Percentiles rank a stretch among this genome's conserved stretches.
phyloP scores from a whole-genome alignment of 345 rosid species.

The Eutrema heterophyllum region DNA sequence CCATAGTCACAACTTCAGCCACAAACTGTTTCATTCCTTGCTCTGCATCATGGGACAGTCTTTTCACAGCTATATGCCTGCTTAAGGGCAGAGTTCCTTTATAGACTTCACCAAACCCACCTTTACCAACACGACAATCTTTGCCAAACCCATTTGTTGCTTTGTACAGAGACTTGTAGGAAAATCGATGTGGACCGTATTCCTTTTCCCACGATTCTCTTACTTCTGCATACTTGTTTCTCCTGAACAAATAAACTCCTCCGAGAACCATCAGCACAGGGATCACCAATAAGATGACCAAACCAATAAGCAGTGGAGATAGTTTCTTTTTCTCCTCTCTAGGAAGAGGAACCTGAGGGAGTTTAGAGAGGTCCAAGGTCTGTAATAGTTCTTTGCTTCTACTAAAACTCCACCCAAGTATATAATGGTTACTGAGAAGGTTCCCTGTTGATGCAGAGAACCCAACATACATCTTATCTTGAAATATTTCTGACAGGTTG shows the following conservation, averaged over 20 bases:
- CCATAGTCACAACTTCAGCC: slow-evolving; percentile 38
- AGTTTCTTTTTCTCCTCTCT: slow-evolving; percentile 14
- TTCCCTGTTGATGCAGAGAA: slow-evolving; percentile 48
- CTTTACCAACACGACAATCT: slow-evolving; percentile 30
- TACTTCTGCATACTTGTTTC: slow-evolving; percentile 31
- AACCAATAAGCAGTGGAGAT: neutral
- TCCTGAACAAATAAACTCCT: slow-evolving; percentile 20
- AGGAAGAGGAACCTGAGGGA: slow-evolving; percentile 43
- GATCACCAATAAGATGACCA: slow-evolving; percentile 6
- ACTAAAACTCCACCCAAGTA: slow-evolving; percentile 61
- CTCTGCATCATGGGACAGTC: slow-evolving; percentile 33
- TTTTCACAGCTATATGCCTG: slow-evolving; percentile 38
- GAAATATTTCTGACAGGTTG: slow-evolving; percentile 36
- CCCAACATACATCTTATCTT: slow-evolving; percentile 41
- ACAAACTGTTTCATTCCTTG: slow-evolving; percentile 46
- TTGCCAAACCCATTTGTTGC: slow-evolving; percentile 45
- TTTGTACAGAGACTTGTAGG: slow-evolving; percentile 38
- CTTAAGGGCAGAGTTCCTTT: slow-evolving; percentile 33
- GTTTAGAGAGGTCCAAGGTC: slow-evolving; percentile 34
- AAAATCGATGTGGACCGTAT: slow-evolving; percentile 33
- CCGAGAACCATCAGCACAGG: neutral
- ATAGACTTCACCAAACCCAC: slow-evolving; percentile 50
- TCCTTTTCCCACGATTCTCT: slow-evolving; percentile 40
- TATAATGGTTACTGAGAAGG: slow-evolving; percentile 29
- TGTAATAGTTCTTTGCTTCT: slow-evolving; percentile 21